Conservation (phyloP, 805 yeast genomes). For the Maudiozyma pseudohumilis region DNA sequence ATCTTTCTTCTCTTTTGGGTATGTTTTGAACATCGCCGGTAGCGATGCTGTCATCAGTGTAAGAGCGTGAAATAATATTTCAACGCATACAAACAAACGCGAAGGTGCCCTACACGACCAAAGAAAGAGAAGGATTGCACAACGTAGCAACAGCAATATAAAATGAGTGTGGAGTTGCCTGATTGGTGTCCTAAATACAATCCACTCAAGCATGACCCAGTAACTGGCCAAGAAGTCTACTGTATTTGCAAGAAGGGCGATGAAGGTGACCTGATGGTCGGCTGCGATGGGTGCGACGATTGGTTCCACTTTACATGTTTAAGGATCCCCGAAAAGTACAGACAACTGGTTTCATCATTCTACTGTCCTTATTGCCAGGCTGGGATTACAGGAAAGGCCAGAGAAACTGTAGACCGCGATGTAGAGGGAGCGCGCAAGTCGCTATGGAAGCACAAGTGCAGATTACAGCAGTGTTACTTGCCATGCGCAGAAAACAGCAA, state of each 20-base stretch:
- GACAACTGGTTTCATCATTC: slow-evolving; percentile 50
- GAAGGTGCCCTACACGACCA: no score
- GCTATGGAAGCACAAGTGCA: slow-evolving; percentile 69
- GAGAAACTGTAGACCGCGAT: no score
- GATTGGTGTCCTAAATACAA: slow-evolving; percentile 27
- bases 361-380: slow-evolving; percentile 65
- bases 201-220: slow-evolving; percentile 13
- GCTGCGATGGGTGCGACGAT: slow-evolving; percentile 89
- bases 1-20: no score
- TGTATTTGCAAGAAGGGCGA: slow-evolving; percentile 77
- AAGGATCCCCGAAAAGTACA: slow-evolving; percentile 41
- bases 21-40: no score
- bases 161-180: no score
- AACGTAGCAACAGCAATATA: no score
- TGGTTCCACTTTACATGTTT: slow-evolving; percentile 88
- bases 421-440: no score
- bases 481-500: slow-evolving; percentile 38
- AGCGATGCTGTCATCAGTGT: no score
- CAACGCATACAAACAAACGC: no score
- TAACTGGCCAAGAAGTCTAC: slow-evolving; percentile 48
- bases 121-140: no score
- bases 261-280: slow-evolving; percentile 78
- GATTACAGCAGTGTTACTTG: slow-evolving; percentile 42
- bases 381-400: slow-evolving; percentile 29
- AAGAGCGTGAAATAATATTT: no score